These are phyloP conservation scores for Ehretia macrophylla DNA, from an alignment of 257 asterid species.

Conservation along the genomic window DNA sequence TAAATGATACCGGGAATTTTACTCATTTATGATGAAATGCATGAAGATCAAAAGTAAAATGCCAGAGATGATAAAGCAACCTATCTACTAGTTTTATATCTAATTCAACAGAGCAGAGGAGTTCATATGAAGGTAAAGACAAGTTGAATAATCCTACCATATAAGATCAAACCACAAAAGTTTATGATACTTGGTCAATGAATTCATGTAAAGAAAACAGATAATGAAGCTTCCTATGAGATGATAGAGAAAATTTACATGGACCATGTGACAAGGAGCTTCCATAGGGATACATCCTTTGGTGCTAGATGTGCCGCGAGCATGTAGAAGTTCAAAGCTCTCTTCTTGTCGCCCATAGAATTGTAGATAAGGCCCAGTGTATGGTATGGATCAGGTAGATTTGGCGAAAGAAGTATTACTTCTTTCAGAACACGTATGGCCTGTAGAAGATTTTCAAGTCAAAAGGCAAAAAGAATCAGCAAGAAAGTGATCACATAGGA, in stretches of 20 bases:
- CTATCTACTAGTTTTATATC: too few species aligned
- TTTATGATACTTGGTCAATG: neutral
- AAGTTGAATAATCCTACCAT: too few species aligned
- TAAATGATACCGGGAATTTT: too few species aligned
- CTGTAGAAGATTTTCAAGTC: conserved; percentile 33
- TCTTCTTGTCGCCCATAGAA: conserved; percentile 53
- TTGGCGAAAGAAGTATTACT: conserved; percentile 79
- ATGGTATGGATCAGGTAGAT: conserved; percentile 69
- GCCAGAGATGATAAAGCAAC: too few species aligned
- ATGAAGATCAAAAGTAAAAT: too few species aligned
- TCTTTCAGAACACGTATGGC: conserved; percentile 56
- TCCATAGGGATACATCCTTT: conserved; percentile 77
- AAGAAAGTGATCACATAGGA: neutral
- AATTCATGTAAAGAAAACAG: neutral
- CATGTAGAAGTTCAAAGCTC: conserved; percentile 66
- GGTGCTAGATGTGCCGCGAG: conserved; percentile 83
- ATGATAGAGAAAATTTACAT: conserved; percentile 28
- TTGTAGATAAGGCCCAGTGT: conserved; percentile 70
- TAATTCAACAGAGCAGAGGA: too few species aligned
- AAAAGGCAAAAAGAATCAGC: conserved; percentile 11
- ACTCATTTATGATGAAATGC: neutral
- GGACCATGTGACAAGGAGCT: conserved; percentile 61
- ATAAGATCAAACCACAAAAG: too few species aligned
- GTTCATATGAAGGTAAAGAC: too few species aligned
- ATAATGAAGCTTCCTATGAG: too few species aligned